Evolutionary conservation across 768 basidiomycete genomes (phyloP).

Genomic region (Polyporus arcularius): DNA sequence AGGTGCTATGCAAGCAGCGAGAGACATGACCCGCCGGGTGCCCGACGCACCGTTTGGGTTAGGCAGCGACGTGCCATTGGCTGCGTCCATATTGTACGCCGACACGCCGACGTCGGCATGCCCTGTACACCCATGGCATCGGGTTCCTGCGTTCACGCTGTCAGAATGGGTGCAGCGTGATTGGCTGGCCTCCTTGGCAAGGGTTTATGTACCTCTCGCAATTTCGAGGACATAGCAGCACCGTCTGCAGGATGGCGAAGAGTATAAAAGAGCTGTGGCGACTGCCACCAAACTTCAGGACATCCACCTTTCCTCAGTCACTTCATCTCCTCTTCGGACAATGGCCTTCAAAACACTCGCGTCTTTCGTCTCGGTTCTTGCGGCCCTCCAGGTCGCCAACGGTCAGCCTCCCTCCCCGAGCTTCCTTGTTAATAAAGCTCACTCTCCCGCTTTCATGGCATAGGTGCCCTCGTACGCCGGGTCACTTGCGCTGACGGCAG

Average conservation of each 20-base stretch:
- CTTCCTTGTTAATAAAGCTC: background rate
- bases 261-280: constrained; percentile 10
- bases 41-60: background rate
- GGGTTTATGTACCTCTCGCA: background rate
- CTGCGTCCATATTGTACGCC: background rate
- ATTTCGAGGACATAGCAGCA: background rate
- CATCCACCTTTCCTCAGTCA: background rate
- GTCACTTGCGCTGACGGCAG: constrained; percentile 20
- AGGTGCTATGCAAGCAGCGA: background rate
- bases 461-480: constrained; percentile 23
- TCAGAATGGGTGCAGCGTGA: background rate
- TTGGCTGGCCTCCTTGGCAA: background rate
- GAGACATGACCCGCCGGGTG: background rate
- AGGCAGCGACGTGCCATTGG: background rate
- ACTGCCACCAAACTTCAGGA: constrained; percentile 3
- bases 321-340: background rate
- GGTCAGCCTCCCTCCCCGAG: constrained; percentile 10
- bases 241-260: background rate
- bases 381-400: constrained; percentile 19
- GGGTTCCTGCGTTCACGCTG: background rate
- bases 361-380: constrained; percentile 21
- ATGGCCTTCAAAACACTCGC: constrained; percentile 28
- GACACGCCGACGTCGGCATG: background rate
- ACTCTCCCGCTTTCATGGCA: background rate
- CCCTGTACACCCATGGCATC: background rate